These are phyloP conservation scores for Pholiota conissans DNA, from an alignment of 768 basidiomycete species.

Conservation along the genomic window DNA sequence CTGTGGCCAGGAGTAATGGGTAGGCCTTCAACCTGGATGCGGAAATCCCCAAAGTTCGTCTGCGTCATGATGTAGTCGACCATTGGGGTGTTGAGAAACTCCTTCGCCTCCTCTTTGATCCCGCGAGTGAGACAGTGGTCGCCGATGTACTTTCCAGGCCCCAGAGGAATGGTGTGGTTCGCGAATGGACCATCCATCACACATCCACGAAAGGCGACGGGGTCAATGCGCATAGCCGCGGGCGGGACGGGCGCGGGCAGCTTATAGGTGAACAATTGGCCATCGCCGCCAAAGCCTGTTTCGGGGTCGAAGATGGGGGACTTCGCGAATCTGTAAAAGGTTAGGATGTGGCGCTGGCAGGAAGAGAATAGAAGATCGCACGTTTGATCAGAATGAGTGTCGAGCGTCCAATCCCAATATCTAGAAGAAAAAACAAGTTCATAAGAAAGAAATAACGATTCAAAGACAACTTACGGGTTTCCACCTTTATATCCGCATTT, in stretches of 20 bases:
- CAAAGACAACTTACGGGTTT: conserved; percentile 24
- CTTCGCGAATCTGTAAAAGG: conserved; percentile 21
- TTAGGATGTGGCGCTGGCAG: not conserved
- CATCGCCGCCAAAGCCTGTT: conserved; percentile 36
- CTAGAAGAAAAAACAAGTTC: conserved; percentile 12
- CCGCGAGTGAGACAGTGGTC: conserved; percentile 33
- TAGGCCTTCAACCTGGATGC: conserved; percentile 32
- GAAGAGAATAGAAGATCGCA: conserved; percentile 8
- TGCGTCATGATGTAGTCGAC: conserved; percentile 21
- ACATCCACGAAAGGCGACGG: conserved; percentile 19
- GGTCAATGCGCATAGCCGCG: conserved; percentile 6
- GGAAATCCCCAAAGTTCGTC: conserved; percentile 29
- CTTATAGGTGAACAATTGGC: conserved; percentile 22
- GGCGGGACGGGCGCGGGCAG: conserved; percentile 18
- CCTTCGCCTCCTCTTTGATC: conserved; percentile 20
- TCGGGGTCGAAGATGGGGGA: conserved; percentile 35
- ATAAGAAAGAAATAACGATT: not conserved
- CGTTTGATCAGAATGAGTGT: conserved; percentile 22
- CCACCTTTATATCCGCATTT: conserved; percentile 33
- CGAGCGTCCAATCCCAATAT: conserved; percentile 39
- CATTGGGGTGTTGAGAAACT: conserved; percentile 13
- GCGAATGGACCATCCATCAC: conserved; percentile 34
- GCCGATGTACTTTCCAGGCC: conserved; percentile 31
- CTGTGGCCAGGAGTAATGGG: conserved; percentile 26
- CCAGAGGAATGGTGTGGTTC: conserved; percentile 27